These are phyloP conservation scores for Przewalskia tangutica DNA, from an alignment of 257 asterid species.

Conservation along the genomic window DNA sequence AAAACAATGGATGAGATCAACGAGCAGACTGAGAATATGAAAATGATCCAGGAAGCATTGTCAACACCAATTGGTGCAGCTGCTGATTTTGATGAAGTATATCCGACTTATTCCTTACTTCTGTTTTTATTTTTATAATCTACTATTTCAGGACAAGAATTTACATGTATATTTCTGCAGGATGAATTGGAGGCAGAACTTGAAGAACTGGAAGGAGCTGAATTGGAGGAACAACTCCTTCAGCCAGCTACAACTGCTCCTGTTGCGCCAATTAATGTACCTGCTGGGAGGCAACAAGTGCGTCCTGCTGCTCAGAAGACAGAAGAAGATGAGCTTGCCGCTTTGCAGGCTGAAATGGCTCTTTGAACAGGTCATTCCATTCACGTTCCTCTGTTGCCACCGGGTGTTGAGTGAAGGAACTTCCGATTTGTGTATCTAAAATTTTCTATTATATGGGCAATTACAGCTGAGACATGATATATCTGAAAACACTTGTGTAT, in stretches of 20 bases:
- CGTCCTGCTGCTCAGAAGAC: slow-evolving; percentile 26
- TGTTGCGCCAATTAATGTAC: slow-evolving; percentile 45
- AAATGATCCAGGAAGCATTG: slow-evolving; percentile 68
- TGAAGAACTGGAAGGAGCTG: slow-evolving; percentile 73
- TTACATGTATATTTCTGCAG: slow-evolving; percentile 14
- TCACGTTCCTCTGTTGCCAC: not conserved
- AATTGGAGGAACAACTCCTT: slow-evolving; percentile 61
- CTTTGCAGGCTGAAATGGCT: slow-evolving; percentile 83
- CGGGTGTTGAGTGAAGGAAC: not conserved
- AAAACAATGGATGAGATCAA: slow-evolving; percentile 86
- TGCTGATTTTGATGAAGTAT: slow-evolving; percentile 77
- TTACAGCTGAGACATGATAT: not conserved
- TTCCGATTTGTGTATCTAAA: not conserved
- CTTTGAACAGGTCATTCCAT: slow-evolving; percentile 45
- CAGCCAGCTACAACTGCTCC: slow-evolving; percentile 74
- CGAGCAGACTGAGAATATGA: slow-evolving; percentile 84
- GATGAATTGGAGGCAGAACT: slow-evolving; percentile 83
- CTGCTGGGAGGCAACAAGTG: slow-evolving; percentile 51
- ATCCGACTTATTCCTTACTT: not conserved
- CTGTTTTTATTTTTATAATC: not conserved
- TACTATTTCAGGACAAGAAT: not conserved
- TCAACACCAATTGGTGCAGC: slow-evolving; percentile 62
- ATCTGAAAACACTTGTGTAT: not conserved
- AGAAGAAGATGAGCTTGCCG: slow-evolving; percentile 79
- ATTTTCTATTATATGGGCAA: not conserved